Conservation (phyloP, 1,139 yeast genomes). For the Zygoascus hellenicus region DNA sequence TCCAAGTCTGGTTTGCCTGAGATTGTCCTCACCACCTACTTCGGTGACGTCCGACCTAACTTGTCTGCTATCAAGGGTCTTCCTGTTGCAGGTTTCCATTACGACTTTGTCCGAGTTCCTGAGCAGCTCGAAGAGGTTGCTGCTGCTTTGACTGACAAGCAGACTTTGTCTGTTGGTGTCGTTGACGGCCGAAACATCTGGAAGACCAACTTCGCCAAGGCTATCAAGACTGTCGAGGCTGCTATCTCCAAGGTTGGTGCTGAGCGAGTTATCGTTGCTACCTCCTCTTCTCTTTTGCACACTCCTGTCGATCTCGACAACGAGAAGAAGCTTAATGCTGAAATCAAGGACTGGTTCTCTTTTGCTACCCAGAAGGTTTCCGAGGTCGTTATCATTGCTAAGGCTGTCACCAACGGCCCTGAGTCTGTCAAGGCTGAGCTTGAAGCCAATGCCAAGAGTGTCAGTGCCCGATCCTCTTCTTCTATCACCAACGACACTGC, state of each 20-base stretch:
- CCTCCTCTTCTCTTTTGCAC: constrained; percentile 95
- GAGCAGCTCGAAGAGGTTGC: constrained; percentile 88
- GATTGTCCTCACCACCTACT: constrained; percentile 82
- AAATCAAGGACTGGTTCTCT: constrained; percentile 96
- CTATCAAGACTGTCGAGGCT: constrained; percentile 71
- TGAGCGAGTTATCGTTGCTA: constrained; percentile 84
- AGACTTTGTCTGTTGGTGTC: constrained; percentile 90
- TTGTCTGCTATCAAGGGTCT: constrained; percentile 78
- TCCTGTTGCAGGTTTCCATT: constrained; percentile 94
- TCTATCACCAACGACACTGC: constrained; percentile 84
- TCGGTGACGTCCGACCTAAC: constrained; percentile 98
- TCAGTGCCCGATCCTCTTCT: constrained; percentile 82
- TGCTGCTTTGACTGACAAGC: constrained; percentile 57
- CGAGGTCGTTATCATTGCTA: constrained; percentile 89
- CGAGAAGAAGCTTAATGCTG: constrained; percentile 86
- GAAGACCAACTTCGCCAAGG: constrained; percentile 91
- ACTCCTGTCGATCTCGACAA: constrained; percentile 94
- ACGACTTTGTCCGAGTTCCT: constrained; percentile 93
- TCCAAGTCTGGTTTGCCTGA: constrained; percentile 65
- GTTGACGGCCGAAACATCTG: constrained; percentile 99
- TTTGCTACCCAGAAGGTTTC: constrained; percentile 93
- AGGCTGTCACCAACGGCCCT: constrained; percentile 66
- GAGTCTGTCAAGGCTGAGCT: constrained; percentile 57
- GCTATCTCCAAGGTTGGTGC: constrained; percentile 82
- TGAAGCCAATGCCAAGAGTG: constrained; percentile 80